Percentiles rank a stretch among this genome's conserved stretches.
phyloP scores from a whole-genome alignment of 345 rosid species.

The Reutealis trisperma region DNA sequence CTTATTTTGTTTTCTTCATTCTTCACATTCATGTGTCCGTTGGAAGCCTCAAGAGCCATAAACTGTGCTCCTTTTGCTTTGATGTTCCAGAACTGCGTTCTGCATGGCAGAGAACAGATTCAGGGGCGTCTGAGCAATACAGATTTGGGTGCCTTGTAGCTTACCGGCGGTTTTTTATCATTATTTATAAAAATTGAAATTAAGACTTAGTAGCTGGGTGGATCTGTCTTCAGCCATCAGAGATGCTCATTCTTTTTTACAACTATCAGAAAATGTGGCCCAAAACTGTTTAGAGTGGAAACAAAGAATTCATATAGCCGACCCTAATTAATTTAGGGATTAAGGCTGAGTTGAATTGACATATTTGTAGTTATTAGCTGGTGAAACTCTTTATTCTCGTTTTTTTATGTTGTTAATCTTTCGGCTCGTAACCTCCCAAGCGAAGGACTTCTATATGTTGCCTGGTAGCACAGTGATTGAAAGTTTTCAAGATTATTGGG shows the following conservation, averaged over 20 bases:
- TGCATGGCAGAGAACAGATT: conserved; percentile 30
- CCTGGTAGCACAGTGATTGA: conserved; percentile 1
- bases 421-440: not conserved
- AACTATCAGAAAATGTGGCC: no score
- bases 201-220: conserved; percentile 22
- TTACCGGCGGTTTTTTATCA: conserved; percentile 16
- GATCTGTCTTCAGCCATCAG: conserved; percentile 20
- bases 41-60: conserved; percentile 26
- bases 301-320: no score
- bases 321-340: no score
- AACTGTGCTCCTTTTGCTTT: conserved; percentile 14
- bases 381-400: conserved; percentile 9
- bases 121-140: conserved; percentile 21
- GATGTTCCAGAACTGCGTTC: conserved; percentile 28
- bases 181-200: conserved; percentile 11
- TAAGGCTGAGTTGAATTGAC: not conserved
- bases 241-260: conserved; percentile 12
- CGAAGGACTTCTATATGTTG: not conserved
- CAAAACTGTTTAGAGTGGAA: no score
- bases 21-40: conserved; percentile 5
- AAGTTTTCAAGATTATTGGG: not conserved
- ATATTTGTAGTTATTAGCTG: conserved; percentile 2
- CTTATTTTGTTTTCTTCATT: not conserved
- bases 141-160: conserved; percentile 25
- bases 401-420: not conserved